Base-by-base conservation (phyloP, 495 filamentous ascomycete species). In the Aspergillus wentii region DNA sequence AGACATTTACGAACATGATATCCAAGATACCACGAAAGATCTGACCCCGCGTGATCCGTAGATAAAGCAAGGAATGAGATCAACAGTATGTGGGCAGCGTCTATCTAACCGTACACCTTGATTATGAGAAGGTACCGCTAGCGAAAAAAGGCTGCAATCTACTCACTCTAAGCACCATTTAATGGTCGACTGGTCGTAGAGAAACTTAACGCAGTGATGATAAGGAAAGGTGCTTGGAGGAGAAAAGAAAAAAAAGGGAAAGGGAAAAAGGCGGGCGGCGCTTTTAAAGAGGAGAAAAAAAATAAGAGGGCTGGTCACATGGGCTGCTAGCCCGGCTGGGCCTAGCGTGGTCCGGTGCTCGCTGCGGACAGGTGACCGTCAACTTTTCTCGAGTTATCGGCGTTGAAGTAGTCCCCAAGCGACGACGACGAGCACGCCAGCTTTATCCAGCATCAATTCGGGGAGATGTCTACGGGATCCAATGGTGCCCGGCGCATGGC, bases 41-140 rank as follows among this genome's bases (percentile, higher is more conserved):
- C 4, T 25, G 32, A 17, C 17, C 15, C 18, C 15, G 18, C 21
- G 1, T 17, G 36, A 20, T 10, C 32, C 23, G n/a, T 13, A 9
- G 22, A 3, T 35, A 23, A 16, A 30, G 17, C 23, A 23, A 30
- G 15, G 8, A 17, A 35, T 34, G 27, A 4, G 21, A 35, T n/a
- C n/a, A 43, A 27, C 21, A 52, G 43, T 18, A 66, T 83, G 74
- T 82, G 49, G 30, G 74, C 76, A 72, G 68, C 62, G 64, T 68
- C 78, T 82, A 83, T 83, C 79, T 83, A 83, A 80, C 79, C 59
- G 76, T 77, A 79, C 69, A 57, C 78, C 75, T 77, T 79, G 62
- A 49, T 31, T 42, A 56, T 58, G 74, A 78, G 75, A 78, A 80
- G 77, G 76, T 77, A 80, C 77, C 68, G 79, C 75, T 83, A 83